Evolutionary conservation across 805 yeast genomes (phyloP).

Genomic region (Schwanniomyces vanrijiae): DNA sequence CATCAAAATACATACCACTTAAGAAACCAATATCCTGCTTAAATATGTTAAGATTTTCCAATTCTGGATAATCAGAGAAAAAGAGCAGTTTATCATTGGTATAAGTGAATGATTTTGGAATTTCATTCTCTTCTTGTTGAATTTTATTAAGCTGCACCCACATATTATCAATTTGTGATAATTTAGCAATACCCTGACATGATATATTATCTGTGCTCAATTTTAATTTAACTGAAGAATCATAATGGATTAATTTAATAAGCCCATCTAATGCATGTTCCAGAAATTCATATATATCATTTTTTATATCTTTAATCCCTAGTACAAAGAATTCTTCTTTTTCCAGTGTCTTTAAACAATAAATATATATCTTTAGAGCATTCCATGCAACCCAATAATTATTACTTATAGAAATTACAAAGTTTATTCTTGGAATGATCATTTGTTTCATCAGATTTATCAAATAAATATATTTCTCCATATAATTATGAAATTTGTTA

Average conservation of each 20-base stretch:
- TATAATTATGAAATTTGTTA: background rate
- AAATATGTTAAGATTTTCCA: background rate
- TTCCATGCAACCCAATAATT: slow-evolving; percentile 42
- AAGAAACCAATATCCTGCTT: slow-evolving; percentile 4
- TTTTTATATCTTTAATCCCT: slow-evolving; percentile 3
- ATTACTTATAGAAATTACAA: slow-evolving; percentile 14
- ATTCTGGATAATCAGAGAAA: background rate
- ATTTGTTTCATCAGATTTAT: background rate
- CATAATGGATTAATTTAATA: background rate
- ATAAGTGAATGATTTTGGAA: slow-evolving; percentile 3
- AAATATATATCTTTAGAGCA: slow-evolving; percentile 11
- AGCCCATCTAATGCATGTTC: background rate
- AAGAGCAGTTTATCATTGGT: background rate
- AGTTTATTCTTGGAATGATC: background rate
- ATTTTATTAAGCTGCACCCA: slow-evolving; percentile 10
- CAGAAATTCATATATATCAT: background rate
- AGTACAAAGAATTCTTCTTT: background rate
- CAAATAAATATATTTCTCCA: background rate
- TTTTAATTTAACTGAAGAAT: background rate
- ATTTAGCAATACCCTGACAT: slow-evolving; percentile 1
- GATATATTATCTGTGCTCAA: background rate
- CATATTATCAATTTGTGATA: slow-evolving; percentile 11
- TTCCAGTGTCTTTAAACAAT: slow-evolving; percentile 1
- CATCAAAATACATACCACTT: background rate
- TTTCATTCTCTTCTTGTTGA: slow-evolving; percentile 3